Conservation (phyloP, 2,329 filamentous ascomycete species). For the Botrytis aclada region DNA sequence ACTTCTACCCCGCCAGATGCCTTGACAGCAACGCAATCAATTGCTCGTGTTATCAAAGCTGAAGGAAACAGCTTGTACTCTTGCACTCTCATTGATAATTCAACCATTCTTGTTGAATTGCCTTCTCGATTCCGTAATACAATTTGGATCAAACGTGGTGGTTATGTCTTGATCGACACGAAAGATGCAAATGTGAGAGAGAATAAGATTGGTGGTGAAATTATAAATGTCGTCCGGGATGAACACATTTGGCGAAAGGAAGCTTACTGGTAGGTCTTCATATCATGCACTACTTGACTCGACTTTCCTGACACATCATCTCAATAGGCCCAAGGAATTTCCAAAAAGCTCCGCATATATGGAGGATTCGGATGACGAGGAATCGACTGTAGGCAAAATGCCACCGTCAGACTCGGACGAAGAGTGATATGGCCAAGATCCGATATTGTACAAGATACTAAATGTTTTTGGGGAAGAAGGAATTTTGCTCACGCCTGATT, state of each 20-base stretch:
- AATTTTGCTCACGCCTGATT: constrained; percentile 10
- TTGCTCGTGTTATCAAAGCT: constrained; percentile 76
- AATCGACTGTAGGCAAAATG: constrained; percentile 80
- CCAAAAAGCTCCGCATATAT: constrained; percentile 59
- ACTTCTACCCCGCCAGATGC: constrained; percentile 55
- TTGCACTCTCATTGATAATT: constrained; percentile 66
- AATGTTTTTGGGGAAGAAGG: not conserved
- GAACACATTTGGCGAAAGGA: constrained; percentile 91
- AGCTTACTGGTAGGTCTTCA: constrained; percentile 67
- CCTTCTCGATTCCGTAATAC: constrained; percentile 83
- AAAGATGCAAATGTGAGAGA: constrained; percentile 61
- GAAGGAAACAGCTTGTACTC: constrained; percentile 88
- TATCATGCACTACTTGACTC: not conserved
- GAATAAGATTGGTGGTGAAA: constrained; percentile 81
- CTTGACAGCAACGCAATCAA: constrained; percentile 59
- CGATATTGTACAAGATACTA: not conserved
- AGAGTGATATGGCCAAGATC: constrained; percentile 44
- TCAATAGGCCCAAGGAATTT: constrained; percentile 73
- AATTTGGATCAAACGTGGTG: constrained; percentile 88
- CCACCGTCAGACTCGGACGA: constrained; percentile 78
- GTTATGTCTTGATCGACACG: constrained; percentile 80
- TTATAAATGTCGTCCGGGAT: constrained; percentile 87
- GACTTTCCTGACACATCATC: constrained; percentile 10
- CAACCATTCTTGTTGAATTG: constrained; percentile 73
- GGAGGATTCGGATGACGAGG: constrained; percentile 68